A percentile compares a stretch with the other conserved stretches of the same genome.
phyloP scores from a whole-genome alignment of 2,329 filamentous ascomycete genomes.

The Trichoderma sp. region DNA sequence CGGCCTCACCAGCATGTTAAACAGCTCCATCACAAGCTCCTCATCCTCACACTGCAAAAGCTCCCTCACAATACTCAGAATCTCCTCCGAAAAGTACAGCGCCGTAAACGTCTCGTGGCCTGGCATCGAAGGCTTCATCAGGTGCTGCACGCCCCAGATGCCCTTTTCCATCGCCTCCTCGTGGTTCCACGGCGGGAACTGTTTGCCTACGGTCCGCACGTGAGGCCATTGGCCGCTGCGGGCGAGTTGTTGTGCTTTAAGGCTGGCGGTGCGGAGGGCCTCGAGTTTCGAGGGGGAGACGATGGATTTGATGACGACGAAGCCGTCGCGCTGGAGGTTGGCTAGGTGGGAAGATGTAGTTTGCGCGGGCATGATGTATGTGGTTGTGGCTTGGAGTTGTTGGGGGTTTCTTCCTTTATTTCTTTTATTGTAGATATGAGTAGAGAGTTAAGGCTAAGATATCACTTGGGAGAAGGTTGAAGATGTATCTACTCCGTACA shows the following conservation, averaged over 20 bases:
- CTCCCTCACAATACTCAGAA: conserved; percentile 62
- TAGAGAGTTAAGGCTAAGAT: too few relatives aligned
- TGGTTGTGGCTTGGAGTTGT: neutral
- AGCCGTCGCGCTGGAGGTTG: conserved; percentile 68
- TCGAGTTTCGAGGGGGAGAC: conserved; percentile 55
- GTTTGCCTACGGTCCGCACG: conserved; percentile 81
- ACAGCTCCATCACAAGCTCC: conserved; percentile 78
- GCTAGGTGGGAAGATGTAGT: conserved; percentile 28
- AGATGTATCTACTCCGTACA: neutral
- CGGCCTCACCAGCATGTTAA: conserved; percentile 79
- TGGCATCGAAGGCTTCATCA: conserved; percentile 71
- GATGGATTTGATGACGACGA: conserved; percentile 67
- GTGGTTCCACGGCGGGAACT: conserved; percentile 83
- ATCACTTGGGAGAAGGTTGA: too few relatives aligned
- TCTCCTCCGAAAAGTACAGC: conserved; percentile 67
- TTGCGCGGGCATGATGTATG: conserved; percentile 23
- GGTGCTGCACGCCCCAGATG: conserved; percentile 88
- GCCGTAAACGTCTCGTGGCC: conserved; percentile 59
- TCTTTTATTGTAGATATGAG: neutral
- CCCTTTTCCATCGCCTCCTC: conserved; percentile 49
- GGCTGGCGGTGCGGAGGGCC: conserved; percentile 58
- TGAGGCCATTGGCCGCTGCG: conserved; percentile 74
- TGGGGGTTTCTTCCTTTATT: neutral
- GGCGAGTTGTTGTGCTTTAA: conserved; percentile 56
- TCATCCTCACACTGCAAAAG: conserved; percentile 58